Base-by-base conservation (phyloP, 805 yeast genomes). In the Cyberlindnera mississippiensis region DNA sequence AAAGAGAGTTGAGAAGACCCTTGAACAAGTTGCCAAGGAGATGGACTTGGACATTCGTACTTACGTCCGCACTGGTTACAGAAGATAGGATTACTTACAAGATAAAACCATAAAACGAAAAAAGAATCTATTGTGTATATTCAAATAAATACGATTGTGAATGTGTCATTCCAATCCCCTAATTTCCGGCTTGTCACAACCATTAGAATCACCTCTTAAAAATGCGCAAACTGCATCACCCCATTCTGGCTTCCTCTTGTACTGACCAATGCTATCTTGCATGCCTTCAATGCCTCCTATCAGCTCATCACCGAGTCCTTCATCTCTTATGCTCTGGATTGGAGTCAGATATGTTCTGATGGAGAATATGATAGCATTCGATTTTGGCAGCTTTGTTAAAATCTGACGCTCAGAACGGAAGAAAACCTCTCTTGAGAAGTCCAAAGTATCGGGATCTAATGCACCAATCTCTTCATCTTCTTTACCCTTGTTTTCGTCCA, bases 211-310 rank as follows among this genome's bases (percentile, higher is more conserved):
- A 3, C 66, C 66, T 27, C 56, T 60, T 47, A 74, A 37, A 38
- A 61, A 75, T 4, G 62, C 50, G 44, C 67, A 66, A 0, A 78
- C 81, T 0, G 90, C 82, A 1, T 75, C 76, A 1, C 89, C 87
- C 89, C 93, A 85, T 48, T 68, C 79, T 2, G 71, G 71, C 26
- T 76, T 69, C 44, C 76, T 69, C 59, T 85, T 85, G 64, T 85
- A 85, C 20, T 65, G 63, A 1, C 79, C 78, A 42, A 84, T 59
- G 19, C 67, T 75, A 3, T 67, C 76, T 8, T 83, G 82, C 56
- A 85, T 69, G 1, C 80, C 82, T 17, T 73, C 73, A 28, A 86
- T 75, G 2, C 89, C 87, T 8, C 77, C 81, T 35, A 70, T 65
- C 16, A 85, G 61, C 15, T 79, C 72, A n/a, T 71, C 73, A 6